phyloP scores from a whole-genome alignment of 768 basidiomycete genomes.

The Cubamyces sp. region DNA sequence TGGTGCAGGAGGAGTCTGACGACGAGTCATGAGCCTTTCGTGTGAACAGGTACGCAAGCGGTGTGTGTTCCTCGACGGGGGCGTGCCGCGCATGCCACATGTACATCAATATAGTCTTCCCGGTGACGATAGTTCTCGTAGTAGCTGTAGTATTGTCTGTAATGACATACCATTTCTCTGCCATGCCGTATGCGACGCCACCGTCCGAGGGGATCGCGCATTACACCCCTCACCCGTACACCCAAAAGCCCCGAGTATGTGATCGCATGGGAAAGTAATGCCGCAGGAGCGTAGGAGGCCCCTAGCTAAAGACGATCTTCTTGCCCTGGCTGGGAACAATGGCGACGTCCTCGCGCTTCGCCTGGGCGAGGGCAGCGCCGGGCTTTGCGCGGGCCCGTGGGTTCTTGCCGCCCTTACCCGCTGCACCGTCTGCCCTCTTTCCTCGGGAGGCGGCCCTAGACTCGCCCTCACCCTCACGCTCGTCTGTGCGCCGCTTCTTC shows the following conservation, averaged over 20 bases:
- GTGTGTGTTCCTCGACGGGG: neutral
- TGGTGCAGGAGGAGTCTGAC: slow-evolving; percentile 66
- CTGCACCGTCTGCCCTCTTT: neutral
- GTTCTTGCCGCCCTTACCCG: slow-evolving; percentile 21
- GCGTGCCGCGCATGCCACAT: neutral
- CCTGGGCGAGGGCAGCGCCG: slow-evolving; percentile 79
- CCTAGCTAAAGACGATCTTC: slow-evolving; percentile 68
- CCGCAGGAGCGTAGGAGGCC: neutral
- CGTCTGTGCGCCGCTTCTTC: slow-evolving; percentile 29
- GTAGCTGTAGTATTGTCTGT: slow-evolving; percentile 23
- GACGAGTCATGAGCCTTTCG: slow-evolving; percentile 37
- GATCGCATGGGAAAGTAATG: neutral
- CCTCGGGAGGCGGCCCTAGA: slow-evolving; percentile 2
- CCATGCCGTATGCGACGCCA: neutral
- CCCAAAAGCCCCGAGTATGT: neutral
- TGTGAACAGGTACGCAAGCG: neutral
- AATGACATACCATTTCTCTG: slow-evolving; percentile 20
- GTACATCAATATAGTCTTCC: slow-evolving; percentile 5
- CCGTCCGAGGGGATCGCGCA: neutral
- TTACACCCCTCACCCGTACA: neutral
- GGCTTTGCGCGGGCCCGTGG: slow-evolving; percentile 61
- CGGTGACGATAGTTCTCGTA: slow-evolving; percentile 3
- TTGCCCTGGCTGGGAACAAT: slow-evolving; percentile 73
- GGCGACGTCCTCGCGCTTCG: slow-evolving; percentile 74
- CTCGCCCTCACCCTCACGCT: slow-evolving; percentile 13